phyloP scores from a whole-genome alignment of 1,284 basidiomycete species.

The Naganishia liquefaciens region DNA sequence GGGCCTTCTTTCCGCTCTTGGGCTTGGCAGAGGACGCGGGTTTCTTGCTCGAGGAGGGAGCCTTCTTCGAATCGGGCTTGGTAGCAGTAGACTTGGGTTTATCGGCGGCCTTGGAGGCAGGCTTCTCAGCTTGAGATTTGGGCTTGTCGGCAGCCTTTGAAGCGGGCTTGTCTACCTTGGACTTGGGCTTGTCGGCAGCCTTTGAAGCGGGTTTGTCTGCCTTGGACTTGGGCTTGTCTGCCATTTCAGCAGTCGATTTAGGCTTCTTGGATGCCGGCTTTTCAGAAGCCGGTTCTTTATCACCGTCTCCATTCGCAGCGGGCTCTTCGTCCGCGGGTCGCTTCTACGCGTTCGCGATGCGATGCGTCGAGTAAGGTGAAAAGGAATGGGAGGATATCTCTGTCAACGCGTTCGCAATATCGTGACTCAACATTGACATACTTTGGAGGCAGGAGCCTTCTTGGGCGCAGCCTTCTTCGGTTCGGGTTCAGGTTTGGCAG shows the following conservation, averaged over 20 bases:
- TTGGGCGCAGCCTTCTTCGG: constrained; percentile 34
- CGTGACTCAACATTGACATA: not conserved
- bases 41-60: constrained; percentile 28
- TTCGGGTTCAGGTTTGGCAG: constrained; percentile 38
- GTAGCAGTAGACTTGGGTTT: constrained; percentile 27
- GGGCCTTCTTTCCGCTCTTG: constrained; percentile 30
- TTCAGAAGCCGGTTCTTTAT: constrained; percentile 21
- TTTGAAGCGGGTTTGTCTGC: constrained; percentile 29
- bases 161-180: constrained; percentile 12
- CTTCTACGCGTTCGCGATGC: constrained; percentile 16
- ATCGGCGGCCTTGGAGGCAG: constrained; percentile 23
- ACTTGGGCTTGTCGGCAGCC: constrained; percentile 15
- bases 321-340: constrained; percentile 32
- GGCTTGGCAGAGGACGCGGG: constrained; percentile 31
- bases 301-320: constrained; percentile 19
- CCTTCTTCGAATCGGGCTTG: constrained; percentile 30
- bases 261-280: constrained; percentile 28
- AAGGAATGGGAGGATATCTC: not conserved
- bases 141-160: constrained; percentile 1
- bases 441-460: constrained; percentile 34
- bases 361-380: not conserved
- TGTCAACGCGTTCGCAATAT: no score
- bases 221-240: constrained; percentile 19
- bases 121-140: constrained; percentile 25
- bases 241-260: constrained; percentile 11